Evolutionary conservation across 78 protist genomes (phyloP).

Genomic region (Pirum gemmata): DNA sequence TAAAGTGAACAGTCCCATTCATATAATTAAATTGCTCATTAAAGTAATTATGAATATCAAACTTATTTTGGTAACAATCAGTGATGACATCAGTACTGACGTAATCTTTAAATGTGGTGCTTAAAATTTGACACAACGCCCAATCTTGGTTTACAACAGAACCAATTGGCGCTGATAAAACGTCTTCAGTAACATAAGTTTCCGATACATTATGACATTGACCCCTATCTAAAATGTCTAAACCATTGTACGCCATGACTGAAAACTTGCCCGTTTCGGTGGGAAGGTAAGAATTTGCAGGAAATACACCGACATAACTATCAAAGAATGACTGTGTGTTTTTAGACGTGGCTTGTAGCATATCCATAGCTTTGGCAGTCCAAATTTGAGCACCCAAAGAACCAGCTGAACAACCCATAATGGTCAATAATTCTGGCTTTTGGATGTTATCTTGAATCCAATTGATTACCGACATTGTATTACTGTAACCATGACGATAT

Average conservation of each 20-base stretch:
- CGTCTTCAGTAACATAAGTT: not conserved
- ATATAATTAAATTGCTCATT: no score
- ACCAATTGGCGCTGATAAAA: slow-evolving; percentile 17
- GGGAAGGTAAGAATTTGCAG: not conserved
- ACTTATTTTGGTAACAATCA: not conserved
- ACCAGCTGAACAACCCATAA: slow-evolving; percentile 27
- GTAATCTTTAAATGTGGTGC: no score
- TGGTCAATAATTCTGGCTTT: not conserved
- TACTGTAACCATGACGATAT: slow-evolving; percentile 9
- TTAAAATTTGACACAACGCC: slow-evolving; percentile 6
- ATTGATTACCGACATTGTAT: slow-evolving; percentile 5
- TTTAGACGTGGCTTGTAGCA: not conserved
- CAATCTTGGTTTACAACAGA: not conserved
- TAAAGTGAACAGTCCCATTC: slow-evolving; percentile 9
- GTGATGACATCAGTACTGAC: not conserved
- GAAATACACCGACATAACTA: slow-evolving; percentile 10
- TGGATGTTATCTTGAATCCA: slow-evolving; percentile 27
- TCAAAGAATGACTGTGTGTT: slow-evolving; percentile 4
- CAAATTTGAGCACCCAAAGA: slow-evolving; percentile 15
- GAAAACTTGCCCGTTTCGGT: not conserved
- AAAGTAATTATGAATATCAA: slow-evolving; percentile 11
- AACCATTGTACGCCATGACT: slow-evolving; percentile 27
- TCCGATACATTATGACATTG: not conserved
- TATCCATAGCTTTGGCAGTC: not conserved
- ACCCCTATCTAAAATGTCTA: no score